Evolutionary conservation across 148 eudicot species (phyloP), one percentile per base, ranked within the genome.

Genomic region (Chenopodium quinoa): DNA sequence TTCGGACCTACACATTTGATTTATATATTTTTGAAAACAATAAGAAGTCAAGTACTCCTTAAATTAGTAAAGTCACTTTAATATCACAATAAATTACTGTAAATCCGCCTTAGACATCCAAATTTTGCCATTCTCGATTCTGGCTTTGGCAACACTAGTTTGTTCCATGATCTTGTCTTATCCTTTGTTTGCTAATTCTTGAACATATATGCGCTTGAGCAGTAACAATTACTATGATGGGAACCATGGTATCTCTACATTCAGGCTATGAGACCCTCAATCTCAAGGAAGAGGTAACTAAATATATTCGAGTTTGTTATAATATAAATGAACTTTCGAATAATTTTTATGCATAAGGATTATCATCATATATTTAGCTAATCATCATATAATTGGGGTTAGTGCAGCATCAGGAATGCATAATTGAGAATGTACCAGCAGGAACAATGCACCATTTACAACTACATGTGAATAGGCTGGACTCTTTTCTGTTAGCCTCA

Each of bases 141-240:
- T 40, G 44, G 44, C 44, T 40, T 40, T 40, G 8, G 44, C 44
- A 40, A 40, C 44, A 6, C 44, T 40, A 6, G 7, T 40, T 40
- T 40, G 44, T 40, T 40, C 44, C 44, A 40, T 40, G 7, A 40
- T 40, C 44, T 40, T 40, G 44, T 40, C 44, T 6, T 40, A 40
- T 4, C 23, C 37, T 72, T 72, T 7, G 32, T 56, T 23, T 27
- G 5, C 0, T n/a, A 11, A 73, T 50, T 56, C 12, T 46, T 29
- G 14, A n/a, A 60, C 13, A 27, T 22, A 0, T 52, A 20, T 71
- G n/a, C 68, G 12, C 4, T n/a, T 69, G 47, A 70, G 9, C 82
- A 84, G 87, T 84, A 77, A 83, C 67, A 60, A 81, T 84, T 10
- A 77, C 63, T 11, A 81, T 84, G 75, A 81, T 75, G 81, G 70